Percentiles rank a stretch among this genome's conserved stretches.
phyloP scores from a whole-genome alignment of 345 rosid genomes.

The Brassica cretica region DNA sequence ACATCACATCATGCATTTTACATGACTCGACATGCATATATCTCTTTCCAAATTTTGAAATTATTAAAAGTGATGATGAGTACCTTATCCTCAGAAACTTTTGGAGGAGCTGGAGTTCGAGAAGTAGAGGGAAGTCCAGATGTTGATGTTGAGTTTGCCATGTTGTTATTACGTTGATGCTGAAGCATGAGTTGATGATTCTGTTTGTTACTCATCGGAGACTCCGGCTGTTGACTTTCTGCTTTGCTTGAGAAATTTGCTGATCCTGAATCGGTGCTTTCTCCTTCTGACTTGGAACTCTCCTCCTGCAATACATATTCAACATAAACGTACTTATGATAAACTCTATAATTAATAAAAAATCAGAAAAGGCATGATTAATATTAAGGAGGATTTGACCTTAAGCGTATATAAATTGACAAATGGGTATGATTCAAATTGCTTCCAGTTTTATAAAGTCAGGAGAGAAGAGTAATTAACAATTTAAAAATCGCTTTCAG shows the following conservation, averaged over 20 bases:
- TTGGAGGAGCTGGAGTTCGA: slow-evolving; percentile 56
- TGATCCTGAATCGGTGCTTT: slow-evolving; percentile 89
- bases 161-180: slow-evolving; percentile 49
- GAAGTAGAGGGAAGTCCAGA: slow-evolving; percentile 44
- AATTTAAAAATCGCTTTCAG: slow-evolving; percentile 34
- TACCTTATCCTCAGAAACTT: slow-evolving; percentile 79
- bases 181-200: slow-evolving; percentile 48
- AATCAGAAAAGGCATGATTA: slow-evolving; percentile 20
- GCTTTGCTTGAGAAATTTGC: slow-evolving; percentile 71
- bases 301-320: slow-evolving; percentile 66
- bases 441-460: slow-evolving; percentile 21
- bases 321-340: slow-evolving; percentile 22
- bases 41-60: slow-evolving; percentile 18
- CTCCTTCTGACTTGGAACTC: slow-evolving; percentile 81
- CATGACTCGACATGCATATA: slow-evolving; percentile 25
- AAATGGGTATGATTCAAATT: slow-evolving; percentile 17
- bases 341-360: neutral
- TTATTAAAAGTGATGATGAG: slow-evolving; percentile 29
- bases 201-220: slow-evolving; percentile 68
- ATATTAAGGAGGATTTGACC: slow-evolving; percentile 27
- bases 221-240: slow-evolving; percentile 74
- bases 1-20: slow-evolving; percentile 25
- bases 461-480: slow-evolving; percentile 30
- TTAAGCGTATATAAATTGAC: slow-evolving; percentile 34
- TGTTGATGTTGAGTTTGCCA: slow-evolving; percentile 50